phyloP scores from a whole-genome alignment of 2,329 filamentous ascomycete genomes.

The Xylariaceae sp. region DNA sequence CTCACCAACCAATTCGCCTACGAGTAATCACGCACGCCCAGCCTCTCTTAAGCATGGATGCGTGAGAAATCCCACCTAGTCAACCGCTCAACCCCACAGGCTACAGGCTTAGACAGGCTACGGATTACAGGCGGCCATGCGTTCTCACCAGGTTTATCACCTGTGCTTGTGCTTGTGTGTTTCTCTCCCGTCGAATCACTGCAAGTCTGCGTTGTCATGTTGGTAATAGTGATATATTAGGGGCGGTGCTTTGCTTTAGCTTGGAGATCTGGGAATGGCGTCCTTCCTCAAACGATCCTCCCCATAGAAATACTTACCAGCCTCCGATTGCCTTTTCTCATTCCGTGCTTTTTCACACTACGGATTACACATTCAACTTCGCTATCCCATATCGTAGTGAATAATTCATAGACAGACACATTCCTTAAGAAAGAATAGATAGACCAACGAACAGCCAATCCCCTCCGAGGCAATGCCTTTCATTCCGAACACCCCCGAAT shows the following conservation, averaged over 20 bases:
- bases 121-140: not conserved
- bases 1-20: constrained; percentile 11
- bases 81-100: not conserved
- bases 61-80: constrained; percentile 4
- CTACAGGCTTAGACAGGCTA: no score
- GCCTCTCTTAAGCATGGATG: constrained; percentile 16
- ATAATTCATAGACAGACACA: not conserved
- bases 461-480: constrained; percentile 50
- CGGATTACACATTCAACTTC: not conserved
- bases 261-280: not conserved
- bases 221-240: not conserved
- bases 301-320: not conserved
- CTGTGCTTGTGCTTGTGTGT: not conserved
- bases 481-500: constrained; percentile 72
- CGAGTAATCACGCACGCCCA: constrained; percentile 11
- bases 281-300: not conserved
- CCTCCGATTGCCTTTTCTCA: not conserved
- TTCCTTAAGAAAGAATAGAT: not conserved
- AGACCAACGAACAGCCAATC: not conserved
- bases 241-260: constrained; percentile 4
- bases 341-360: not conserved
- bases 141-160: not conserved
- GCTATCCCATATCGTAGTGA: no score
- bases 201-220: constrained; percentile 11
- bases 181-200: constrained; percentile 12